Conservation (phyloP, 768 basidiomycete species). For the Wakefieldia striispora region DNA sequence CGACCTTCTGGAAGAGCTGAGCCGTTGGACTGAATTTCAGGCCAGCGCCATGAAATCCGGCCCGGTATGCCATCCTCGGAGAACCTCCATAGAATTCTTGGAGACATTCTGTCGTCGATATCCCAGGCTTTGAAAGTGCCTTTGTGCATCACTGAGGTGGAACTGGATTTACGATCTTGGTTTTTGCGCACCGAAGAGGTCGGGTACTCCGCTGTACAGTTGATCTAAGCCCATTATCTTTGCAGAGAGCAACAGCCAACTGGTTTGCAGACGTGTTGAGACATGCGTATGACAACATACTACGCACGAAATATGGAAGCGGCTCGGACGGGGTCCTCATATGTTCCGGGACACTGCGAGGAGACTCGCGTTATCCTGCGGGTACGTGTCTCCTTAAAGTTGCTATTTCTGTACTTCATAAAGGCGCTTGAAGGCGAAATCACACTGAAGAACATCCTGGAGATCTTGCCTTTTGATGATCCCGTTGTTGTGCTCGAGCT, state of each 20-base stretch:
- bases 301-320: constrained; percentile 47
- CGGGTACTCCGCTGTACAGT: neutral
- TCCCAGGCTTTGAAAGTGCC: constrained; percentile 68
- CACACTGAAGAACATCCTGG: constrained; percentile 77
- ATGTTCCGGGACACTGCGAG: constrained; percentile 80
- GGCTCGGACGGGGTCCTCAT: constrained; percentile 78
- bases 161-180: constrained; percentile 72
- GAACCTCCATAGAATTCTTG: constrained; percentile 56
- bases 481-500: constrained; percentile 78
- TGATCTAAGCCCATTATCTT: too few species aligned
- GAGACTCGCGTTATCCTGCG: constrained; percentile 80
- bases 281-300: constrained; percentile 72
- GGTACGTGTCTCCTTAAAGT: constrained; percentile 39
- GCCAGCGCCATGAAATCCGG: constrained; percentile 62
- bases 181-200: constrained; percentile 71
- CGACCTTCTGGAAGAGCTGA: neutral
- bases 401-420: too few species aligned
- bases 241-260: constrained; percentile 62
- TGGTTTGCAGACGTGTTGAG: constrained; percentile 80
- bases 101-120: constrained; percentile 64
- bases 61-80: constrained; percentile 58
- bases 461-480: constrained; percentile 84
- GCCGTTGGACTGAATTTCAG: constrained; percentile 32
- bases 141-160: constrained; percentile 62
- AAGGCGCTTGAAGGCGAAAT: constrained; percentile 27